Base-by-base conservation (phyloP, 768 basidiomycete species). In the Pisolithus marmoratus region DNA sequence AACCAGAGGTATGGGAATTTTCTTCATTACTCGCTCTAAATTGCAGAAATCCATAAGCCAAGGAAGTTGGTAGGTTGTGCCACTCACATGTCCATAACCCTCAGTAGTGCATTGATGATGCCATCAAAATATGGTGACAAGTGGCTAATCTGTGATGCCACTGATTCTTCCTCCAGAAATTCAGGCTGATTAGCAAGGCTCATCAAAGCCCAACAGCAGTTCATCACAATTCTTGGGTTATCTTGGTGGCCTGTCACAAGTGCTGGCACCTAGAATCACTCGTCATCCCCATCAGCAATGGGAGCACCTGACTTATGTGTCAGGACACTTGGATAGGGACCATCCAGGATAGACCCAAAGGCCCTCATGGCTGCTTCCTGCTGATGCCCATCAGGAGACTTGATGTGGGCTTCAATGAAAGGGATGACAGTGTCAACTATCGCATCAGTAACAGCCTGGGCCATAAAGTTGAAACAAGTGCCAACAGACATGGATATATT, bases 291-390 rank as follows among this genome's bases (percentile, higher is more conserved):
- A 98, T 93, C 45, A 99, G 79, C 37, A 94, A 84, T 6, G 92
- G 92, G 12, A 99, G 78, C 1, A 95, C 96, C 67, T 97, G 94
- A 57, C 87, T 82, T 57, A 96, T 94, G 41, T 20, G 84, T 86
- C 48, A 99, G 82, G 26, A 92, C 85, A 31, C 72, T 68, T 11
- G 93, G 88, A 63, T 97, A 92, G 3, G 96, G 96, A 2, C 96
- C 96, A 56, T 97, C 95, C 26, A 98, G 81, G 61, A 99, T 98
- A 0, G 92, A 94, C 41, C 95, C 95, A 62, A 98, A 99, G 19
- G 94, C 85, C 94, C 97, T 99, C 51, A 98, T 85, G 6, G 94
- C 95, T 0, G 96, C 96, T 67, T 99, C 96, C 38, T 95, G 90
- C 50, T 84, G 77, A 63, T 90, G 92, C 96, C 96, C 98, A 64